Base-by-base conservation (phyloP, 2,329 filamentous ascomycete species). In the Exophiala spinifera region DNA sequence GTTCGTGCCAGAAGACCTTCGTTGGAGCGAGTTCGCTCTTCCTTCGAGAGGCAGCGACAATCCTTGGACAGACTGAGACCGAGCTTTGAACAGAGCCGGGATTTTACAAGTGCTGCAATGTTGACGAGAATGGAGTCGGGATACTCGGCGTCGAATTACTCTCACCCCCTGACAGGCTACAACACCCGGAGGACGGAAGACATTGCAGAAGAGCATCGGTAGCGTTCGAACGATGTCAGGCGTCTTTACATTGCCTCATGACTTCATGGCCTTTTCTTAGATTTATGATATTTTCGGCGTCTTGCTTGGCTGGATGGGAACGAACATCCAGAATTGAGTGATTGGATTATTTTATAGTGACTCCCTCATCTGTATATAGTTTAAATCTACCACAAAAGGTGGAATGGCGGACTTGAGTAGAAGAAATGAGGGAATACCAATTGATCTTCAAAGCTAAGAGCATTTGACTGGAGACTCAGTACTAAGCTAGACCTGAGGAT, bases 41-140 rank as follows among this genome's bases (percentile, higher is more conserved):
- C 89, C n/a, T 95, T 88, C 69, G 92, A 97, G 66, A 83, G 91
- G 51, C 83, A 95, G 65, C 81, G 91, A 46, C 84, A 85, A 59
- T 95, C 90, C 0, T 92, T 95, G 83, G 94, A 97, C 67, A 84
- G 87, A 21, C 83, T 89, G 15, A 81, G 91, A 63, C 81, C 87
- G 10, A 92, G 88, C 70, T 96, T 90, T 68, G 92, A 96, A 72
- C 84, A 84, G 34, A 94, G 86, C 70, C 88, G 85, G 65, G 94
- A 97, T 65, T 96, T 96, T 67, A 96, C 92, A 0, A 91, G 88
- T 23, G 91, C 91, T 13, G 90, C 90, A 34, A 85, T 92, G 68
- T 75, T 99, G 62, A 86, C 86, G 45, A 82, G 91, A 59, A 83
- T 96, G 61, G 94, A 96, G 74, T 91, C 88, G 20, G 83, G 79